These are phyloP conservation scores for Tricholomella constricta DNA, from an alignment of 768 basidiomycete species.

Conservation along the genomic window DNA sequence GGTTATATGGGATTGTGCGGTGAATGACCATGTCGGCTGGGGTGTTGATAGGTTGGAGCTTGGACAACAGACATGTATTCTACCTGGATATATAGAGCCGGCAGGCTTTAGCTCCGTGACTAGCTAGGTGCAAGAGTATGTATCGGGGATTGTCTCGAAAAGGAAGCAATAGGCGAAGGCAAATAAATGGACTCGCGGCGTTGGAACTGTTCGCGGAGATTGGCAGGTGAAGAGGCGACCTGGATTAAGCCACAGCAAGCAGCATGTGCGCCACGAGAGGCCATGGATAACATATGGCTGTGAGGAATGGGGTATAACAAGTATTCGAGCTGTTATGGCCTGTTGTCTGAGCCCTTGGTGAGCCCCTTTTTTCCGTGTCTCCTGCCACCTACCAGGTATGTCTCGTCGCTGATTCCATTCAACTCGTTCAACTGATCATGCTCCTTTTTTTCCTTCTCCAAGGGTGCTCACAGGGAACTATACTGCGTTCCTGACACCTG, in stretches of 20 bases:
- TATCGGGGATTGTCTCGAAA: slow-evolving; percentile 1
- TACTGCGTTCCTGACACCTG: neutral
- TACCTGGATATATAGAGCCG: no score
- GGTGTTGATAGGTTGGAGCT: no score
- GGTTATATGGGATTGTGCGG: no score
- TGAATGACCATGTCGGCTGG: no score
- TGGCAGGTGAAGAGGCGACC: neutral
- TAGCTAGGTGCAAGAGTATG: no score
- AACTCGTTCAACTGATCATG: neutral
- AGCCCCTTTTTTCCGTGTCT: slow-evolving; percentile 4
- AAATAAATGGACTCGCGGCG: slow-evolving; percentile 5
- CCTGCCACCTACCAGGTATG: slow-evolving; percentile 6
- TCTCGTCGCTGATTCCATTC: no score
- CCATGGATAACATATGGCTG: no score
- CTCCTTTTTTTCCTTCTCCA: slow-evolving; percentile 17
- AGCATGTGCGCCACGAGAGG: slow-evolving; percentile 11
- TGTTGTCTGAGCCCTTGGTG: slow-evolving; percentile 9
- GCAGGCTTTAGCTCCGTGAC: no score
- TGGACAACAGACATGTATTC: no score
- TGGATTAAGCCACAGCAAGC: slow-evolving; percentile 1
- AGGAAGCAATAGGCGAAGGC: slow-evolving; percentile 1
- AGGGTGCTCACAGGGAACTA: slow-evolving; percentile 4
- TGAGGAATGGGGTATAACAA: neutral
- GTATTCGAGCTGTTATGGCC: slow-evolving; percentile 11
- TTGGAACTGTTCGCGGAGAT: slow-evolving; percentile 13